These are phyloP conservation scores for Candida railenensis DNA, from an alignment of 805 yeast species.

Conservation along the genomic window DNA sequence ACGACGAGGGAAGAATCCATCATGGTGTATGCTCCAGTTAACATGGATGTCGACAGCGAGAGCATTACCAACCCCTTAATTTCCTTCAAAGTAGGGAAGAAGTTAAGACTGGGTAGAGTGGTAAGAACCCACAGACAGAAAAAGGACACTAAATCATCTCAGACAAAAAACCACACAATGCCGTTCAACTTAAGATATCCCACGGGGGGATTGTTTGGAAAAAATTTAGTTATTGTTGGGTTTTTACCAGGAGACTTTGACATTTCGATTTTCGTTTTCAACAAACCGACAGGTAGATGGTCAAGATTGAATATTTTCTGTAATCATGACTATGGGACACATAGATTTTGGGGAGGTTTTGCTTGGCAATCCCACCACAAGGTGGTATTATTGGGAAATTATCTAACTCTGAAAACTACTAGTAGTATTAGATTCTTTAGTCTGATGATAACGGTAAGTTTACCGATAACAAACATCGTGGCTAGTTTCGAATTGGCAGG, in stretches of 20 bases:
- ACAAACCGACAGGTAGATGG: constrained; percentile 61
- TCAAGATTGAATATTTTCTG: constrained; percentile 55
- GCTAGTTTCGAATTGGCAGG: constrained; percentile 41
- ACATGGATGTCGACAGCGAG: constrained; percentile 8
- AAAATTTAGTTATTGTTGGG: constrained; percentile 62
- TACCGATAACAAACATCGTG: constrained; percentile 53
- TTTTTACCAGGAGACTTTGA: constrained; percentile 47
- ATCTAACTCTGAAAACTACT: constrained; percentile 42
- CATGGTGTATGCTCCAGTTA: constrained; percentile 34
- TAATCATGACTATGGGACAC: constrained; percentile 52
- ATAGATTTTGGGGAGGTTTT: constrained; percentile 65
- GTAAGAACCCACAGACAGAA: constrained; percentile 26
- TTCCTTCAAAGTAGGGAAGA: constrained; percentile 34
- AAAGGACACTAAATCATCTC: constrained; percentile 2
- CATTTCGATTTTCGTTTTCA: constrained; percentile 49
- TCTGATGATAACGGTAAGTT: constrained; percentile 47
- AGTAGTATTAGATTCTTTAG: constrained; percentile 50
- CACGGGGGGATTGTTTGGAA: constrained; percentile 64
- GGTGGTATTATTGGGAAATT: constrained; percentile 59
- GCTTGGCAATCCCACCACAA: constrained; percentile 81
- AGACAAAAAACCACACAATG: constrained; percentile 22
- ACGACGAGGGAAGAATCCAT: constrained; percentile 21
- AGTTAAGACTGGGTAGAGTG: constrained; percentile 28
- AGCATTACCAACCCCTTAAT: constrained; percentile 28
- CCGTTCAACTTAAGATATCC: constrained; percentile 55